Conservation (phyloP, 192 early-diverging fungal species). For the Entomortierella lignicola region DNA sequence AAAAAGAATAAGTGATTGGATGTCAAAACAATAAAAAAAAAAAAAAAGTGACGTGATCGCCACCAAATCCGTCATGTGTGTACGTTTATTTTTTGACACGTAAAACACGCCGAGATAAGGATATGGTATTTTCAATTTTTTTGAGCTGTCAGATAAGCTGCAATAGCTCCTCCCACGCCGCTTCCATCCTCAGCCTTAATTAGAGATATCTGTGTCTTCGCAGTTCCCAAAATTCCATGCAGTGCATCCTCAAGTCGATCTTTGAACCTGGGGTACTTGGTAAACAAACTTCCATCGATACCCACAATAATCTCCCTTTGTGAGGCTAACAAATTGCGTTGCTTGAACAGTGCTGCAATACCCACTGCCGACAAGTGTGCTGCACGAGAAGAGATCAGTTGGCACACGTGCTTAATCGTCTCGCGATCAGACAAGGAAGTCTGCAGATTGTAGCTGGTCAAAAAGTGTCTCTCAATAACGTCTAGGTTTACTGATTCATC, state of each 20-base stretch:
- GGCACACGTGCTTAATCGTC: constrained; percentile 84
- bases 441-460: constrained; percentile 68
- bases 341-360: constrained; percentile 78
- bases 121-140: neutral
- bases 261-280: constrained; percentile 80
- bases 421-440: constrained; percentile 78
- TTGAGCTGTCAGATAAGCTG: constrained; percentile 64
- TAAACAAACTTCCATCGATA: constrained; percentile 81
- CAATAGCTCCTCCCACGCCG: constrained; percentile 81
- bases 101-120: neutral
- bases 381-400: constrained; percentile 86
- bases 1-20: neutral
- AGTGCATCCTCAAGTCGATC: constrained; percentile 79
- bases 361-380: constrained; percentile 83
- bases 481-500: constrained; percentile 74
- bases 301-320: constrained; percentile 67
- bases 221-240: constrained; percentile 76
- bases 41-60: neutral
- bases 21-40: neutral
- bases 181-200: constrained; percentile 83
- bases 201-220: constrained; percentile 68
- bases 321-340: constrained; percentile 64
- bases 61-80: neutral
- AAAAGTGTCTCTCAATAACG: constrained; percentile 71
- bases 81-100: neutral